phyloP scores from a whole-genome alignment of 2,329 filamentous ascomycete species.

The Ophiostoma perfectum region DNA sequence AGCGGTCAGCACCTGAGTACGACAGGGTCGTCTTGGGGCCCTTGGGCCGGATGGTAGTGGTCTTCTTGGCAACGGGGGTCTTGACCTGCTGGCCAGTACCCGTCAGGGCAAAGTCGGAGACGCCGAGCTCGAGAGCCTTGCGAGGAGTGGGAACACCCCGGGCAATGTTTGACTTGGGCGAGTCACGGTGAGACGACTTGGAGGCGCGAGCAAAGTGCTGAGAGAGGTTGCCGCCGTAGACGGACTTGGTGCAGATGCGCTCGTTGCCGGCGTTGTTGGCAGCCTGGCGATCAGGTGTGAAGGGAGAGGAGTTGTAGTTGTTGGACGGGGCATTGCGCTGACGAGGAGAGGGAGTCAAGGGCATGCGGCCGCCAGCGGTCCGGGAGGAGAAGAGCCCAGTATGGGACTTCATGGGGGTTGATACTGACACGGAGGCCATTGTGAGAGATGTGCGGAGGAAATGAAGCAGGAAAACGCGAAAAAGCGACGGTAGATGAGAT shows the following conservation, averaged over 20 bases:
- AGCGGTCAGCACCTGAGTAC: constrained; percentile 80
- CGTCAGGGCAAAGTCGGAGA: constrained; percentile 87
- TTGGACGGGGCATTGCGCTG: constrained; percentile 48
- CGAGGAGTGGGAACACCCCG: constrained; percentile 68
- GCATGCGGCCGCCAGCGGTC: constrained; percentile 90
- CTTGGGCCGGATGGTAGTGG: constrained; percentile 53
- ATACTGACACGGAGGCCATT: constrained; percentile 78
- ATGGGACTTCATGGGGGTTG: constrained; percentile 93
- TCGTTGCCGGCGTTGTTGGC: constrained; percentile 45
- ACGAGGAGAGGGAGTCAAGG: constrained; percentile 85
- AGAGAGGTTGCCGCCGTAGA: constrained; percentile 74
- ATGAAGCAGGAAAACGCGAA: no score
- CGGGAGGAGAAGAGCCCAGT: constrained; percentile 85
- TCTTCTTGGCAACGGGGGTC: constrained; percentile 57
- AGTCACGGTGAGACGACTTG: constrained; percentile 70
- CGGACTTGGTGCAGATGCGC: constrained; percentile 59
- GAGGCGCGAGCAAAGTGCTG: constrained; percentile 70
- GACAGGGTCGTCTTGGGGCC: constrained; percentile 68
- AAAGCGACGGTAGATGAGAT: not conserved
- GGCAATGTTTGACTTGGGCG: constrained; percentile 95
- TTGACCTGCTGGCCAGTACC: constrained; percentile 65
- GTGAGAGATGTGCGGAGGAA: constrained; percentile 32
- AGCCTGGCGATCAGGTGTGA: constrained; percentile 62
- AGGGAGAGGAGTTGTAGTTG: constrained; percentile 64
- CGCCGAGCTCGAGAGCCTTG: constrained; percentile 76